These are phyloP conservation scores for Xerocomellus dryophilus DNA, from an alignment of 768 basidiomycete species.

Conservation along the genomic window DNA sequence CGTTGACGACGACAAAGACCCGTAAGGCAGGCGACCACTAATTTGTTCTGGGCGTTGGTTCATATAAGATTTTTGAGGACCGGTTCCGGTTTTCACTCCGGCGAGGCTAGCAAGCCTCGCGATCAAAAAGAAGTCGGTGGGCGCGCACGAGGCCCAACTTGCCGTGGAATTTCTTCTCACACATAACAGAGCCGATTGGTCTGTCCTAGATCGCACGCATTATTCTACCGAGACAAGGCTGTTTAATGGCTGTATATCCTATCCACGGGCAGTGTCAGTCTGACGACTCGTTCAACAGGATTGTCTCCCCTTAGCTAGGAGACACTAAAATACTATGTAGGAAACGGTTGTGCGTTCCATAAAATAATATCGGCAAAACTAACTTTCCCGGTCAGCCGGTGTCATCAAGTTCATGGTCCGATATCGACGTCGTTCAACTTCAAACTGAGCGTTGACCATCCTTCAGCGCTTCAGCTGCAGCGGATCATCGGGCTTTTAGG, in stretches of 20 bases:
- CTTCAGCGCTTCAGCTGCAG: too few species aligned
- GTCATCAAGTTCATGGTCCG: too few species aligned
- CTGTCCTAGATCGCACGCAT: neutral
- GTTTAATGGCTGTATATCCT: neutral
- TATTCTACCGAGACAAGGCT: neutral
- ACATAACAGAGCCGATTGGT: neutral
- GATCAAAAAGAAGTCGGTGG: constrained; percentile 1
- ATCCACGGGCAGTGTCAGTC: too few species aligned
- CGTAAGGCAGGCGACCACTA: neutral
- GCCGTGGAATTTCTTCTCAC: constrained; percentile 5
- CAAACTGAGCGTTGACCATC: too few species aligned
- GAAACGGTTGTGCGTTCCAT: too few species aligned
- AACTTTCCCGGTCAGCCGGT: too few species aligned
- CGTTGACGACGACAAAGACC: neutral
- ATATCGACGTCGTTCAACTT: too few species aligned
- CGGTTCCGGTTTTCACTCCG: constrained; percentile 16
- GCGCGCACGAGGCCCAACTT: neutral
- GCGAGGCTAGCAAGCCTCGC: neutral
- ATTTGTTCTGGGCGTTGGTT: neutral
- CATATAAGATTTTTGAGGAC: constrained; percentile 3
- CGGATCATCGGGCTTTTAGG: too few species aligned
- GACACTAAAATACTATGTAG: too few species aligned
- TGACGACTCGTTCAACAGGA: too few species aligned
- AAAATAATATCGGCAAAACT: too few species aligned
- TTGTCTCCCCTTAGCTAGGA: too few species aligned